phyloP scores from a whole-genome alignment of 768 basidiomycete genomes.

The Lentinula edodes region DNA sequence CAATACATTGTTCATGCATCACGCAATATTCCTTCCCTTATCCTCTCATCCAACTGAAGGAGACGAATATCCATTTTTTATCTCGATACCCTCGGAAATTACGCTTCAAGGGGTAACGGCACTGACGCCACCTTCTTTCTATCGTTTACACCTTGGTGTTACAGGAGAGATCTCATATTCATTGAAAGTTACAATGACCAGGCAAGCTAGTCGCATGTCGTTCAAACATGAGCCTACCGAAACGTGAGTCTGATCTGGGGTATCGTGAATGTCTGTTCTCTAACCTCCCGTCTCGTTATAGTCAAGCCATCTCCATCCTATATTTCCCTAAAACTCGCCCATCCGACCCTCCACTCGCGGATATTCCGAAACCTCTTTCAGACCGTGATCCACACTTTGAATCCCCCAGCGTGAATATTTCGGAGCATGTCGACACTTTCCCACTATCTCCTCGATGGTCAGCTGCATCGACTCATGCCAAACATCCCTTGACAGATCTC shows the following conservation, averaged over 20 bases:
- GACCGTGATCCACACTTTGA: neutral
- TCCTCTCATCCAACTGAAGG: neutral
- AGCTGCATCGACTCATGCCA: neutral
- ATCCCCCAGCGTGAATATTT: neutral
- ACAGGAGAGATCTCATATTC: slow-evolving; percentile 3
- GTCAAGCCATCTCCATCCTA: neutral
- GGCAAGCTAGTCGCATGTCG: neutral
- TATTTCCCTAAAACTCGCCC: slow-evolving; percentile 6
- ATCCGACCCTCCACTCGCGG: neutral
- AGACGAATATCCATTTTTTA: neutral
- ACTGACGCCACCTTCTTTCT: slow-evolving; percentile 3
- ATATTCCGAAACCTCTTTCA: neutral
- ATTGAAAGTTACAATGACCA: neutral
- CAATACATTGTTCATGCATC: neutral
- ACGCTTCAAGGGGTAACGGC: neutral
- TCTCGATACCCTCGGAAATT: slow-evolving; percentile 3
- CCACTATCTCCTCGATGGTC: slow-evolving; percentile 1
- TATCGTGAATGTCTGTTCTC: neutral
- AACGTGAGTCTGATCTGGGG: neutral
- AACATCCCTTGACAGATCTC: neutral
- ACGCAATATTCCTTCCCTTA: neutral
- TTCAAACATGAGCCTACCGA: slow-evolving; percentile 2
- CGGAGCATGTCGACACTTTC: neutral
- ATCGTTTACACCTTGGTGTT: neutral
- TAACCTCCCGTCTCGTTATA: neutral